Evolutionary conservation across 352 stramenopile species (phyloP).

Genomic region (Globisporangium orthogonon): DNA sequence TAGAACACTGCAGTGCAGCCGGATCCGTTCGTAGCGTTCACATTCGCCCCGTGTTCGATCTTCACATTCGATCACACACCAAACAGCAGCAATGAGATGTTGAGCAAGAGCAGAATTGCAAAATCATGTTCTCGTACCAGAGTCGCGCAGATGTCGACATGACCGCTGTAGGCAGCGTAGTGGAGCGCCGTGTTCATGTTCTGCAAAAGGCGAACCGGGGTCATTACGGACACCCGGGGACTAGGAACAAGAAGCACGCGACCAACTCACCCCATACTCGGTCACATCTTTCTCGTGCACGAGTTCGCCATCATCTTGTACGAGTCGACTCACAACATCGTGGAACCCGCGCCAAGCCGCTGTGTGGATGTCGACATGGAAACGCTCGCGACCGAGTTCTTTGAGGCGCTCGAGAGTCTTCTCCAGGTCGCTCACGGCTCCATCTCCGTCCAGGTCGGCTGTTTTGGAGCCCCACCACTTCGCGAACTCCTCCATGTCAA

Average conservation of each 20-base stretch:
- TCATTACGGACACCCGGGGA: background rate
- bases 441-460: constrained; percentile 33
- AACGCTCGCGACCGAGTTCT: constrained; percentile 42
- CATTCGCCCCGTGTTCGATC: constrained; percentile 39
- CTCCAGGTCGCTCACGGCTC: constrained; percentile 32
- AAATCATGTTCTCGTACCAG: constrained; percentile 24
- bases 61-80: constrained; percentile 5
- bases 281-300: constrained; percentile 33
- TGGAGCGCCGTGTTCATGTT: constrained; percentile 60
- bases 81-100: too few species aligned
- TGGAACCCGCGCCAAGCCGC: constrained; percentile 43
- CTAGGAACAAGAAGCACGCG: too few species aligned
- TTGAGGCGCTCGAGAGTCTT: constrained; percentile 45
- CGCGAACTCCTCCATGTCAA: constrained; percentile 56
- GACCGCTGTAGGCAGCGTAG: constrained; percentile 69
- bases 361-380: constrained; percentile 61
- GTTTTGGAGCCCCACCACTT: constrained; percentile 43
- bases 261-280: constrained; percentile 40
- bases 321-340: constrained; percentile 37
- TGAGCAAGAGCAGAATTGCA: background rate
- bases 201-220: constrained; percentile 12
- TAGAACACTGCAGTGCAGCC: constrained; percentile 71
- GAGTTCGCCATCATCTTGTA: constrained; percentile 34
- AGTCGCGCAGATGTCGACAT: constrained; percentile 25
- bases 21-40: constrained; percentile 44